Base-by-base conservation (phyloP, 2,329 filamentous ascomycete species). In the Nothophoma quercina region DNA sequence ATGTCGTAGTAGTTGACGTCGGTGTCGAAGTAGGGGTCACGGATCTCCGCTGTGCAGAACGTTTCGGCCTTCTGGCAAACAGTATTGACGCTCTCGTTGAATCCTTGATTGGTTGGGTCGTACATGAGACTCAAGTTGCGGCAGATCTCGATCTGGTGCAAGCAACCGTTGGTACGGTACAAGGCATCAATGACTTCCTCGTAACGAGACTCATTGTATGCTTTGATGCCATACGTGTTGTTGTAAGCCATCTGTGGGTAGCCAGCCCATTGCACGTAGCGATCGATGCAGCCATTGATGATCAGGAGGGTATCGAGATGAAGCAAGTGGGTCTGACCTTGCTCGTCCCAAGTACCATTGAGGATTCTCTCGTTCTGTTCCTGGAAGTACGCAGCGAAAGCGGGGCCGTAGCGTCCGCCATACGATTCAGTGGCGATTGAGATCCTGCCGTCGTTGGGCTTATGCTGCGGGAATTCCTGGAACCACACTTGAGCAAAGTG, bases 1-100 rank as follows among this genome's bases (percentile, higher is more conserved):
- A 87, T 78, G 55, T 88, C 84, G 66, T 85, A 87, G 69, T 82
- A 82, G 44, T 82, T 82, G 5, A 79, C 75, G 7, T 77, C 78
- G 35, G 69, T 65, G 7, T 70, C 58, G 15, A 77, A 60, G 50
- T 82, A 85, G 0, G 75, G 70, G 2, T 74, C 73, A 16, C 81
- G 77, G 1, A 83, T 72, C 4, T 76, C 68, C 9, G 72, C 70
- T 5, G 67, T 65, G 57, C 82, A 85, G 61, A 78, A 76, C 2
- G 67, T 69, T 42, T 78, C 73, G 2, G 82, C 81, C 1, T 67
- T 66, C 2, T 63, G 55, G 59, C 83, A 85, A 13, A 70, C 57
- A 3, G 51, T 52, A 45, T 78, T 78, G 22, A 77, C 75, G 0
- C 68, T 64, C 1, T 54, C 51, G 21, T 75, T 69, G 48, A 71